Evolutionary conservation across 768 basidiomycete genomes (phyloP).

Genomic region (Candolleomyces eurysporus): DNA sequence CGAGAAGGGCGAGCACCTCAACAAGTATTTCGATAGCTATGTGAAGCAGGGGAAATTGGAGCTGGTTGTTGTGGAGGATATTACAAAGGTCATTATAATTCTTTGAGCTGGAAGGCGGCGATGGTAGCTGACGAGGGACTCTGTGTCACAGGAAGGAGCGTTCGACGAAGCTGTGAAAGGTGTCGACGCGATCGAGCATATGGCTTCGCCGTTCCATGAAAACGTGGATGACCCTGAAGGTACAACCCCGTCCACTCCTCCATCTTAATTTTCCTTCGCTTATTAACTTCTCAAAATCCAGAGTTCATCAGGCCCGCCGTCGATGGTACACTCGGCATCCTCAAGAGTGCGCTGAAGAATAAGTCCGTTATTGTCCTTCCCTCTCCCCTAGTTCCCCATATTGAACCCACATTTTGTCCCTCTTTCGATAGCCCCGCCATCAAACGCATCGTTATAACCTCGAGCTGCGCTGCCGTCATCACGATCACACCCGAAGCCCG

Average conservation of each 20-base stretch:
- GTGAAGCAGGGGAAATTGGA: constrained; percentile 53
- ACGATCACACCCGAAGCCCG: constrained; percentile 20
- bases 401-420: too few species aligned
- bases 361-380: constrained; percentile 30
- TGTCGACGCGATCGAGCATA: constrained; percentile 70
- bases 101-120: background rate
- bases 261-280: background rate
- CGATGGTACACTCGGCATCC: constrained; percentile 61
- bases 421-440: constrained; percentile 34
- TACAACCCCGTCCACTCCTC: constrained; percentile 6
- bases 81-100: constrained; percentile 33
- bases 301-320: constrained; percentile 72
- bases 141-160: constrained; percentile 48
- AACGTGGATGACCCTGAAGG: constrained; percentile 43
- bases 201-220: constrained; percentile 59
- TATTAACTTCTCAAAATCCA: constrained; percentile 17
- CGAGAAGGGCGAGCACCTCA: constrained; percentile 58
- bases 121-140: background rate
- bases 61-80: constrained; percentile 69
- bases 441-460: constrained; percentile 69
- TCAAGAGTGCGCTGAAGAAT: constrained; percentile 56
- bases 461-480: constrained; percentile 54
- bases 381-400: too few species aligned
- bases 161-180: constrained; percentile 81
- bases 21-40: constrained; percentile 48